These are phyloP conservation scores for Eurotiales sp. DNA, from an alignment of 2,329 filamentous ascomycete genomes.

Conservation along the genomic window DNA sequence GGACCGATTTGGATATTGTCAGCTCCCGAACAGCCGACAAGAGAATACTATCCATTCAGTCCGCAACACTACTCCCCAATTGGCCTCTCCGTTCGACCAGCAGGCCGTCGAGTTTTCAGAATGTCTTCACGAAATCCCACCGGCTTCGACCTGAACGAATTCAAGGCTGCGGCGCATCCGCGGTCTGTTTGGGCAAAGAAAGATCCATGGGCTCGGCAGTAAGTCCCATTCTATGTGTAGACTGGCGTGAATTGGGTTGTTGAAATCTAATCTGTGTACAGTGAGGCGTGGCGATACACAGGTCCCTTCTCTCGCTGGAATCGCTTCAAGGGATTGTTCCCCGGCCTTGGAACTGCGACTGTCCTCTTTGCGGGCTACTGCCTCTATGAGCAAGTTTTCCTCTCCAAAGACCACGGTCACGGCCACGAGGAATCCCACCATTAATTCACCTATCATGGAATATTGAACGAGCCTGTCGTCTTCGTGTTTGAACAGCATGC, in stretches of 20 bases:
- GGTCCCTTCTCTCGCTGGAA: slow-evolving; percentile 85
- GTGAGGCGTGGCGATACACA: slow-evolving; percentile 91
- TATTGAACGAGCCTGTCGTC: slow-evolving; percentile 15
- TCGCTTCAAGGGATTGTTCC: slow-evolving; percentile 81
- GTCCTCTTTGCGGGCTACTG: slow-evolving; percentile 90
- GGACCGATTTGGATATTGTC: background rate
- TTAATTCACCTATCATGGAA: slow-evolving; percentile 14
- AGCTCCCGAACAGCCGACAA: slow-evolving; percentile 4
- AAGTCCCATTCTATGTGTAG: slow-evolving; percentile 27
- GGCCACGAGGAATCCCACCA: slow-evolving; percentile 22
- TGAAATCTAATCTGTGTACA: slow-evolving; percentile 42
- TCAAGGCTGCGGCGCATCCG: slow-evolving; percentile 66
- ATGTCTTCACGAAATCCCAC: slow-evolving; percentile 68
- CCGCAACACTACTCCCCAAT: background rate
- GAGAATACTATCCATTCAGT: background rate
- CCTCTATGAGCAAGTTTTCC: slow-evolving; percentile 81
- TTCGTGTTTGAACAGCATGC: slow-evolving; percentile 23
- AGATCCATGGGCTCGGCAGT: slow-evolving; percentile 63
- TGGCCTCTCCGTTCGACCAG: slow-evolving; percentile 1
- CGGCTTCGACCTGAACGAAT: slow-evolving; percentile 83
- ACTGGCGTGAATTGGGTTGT: background rate
- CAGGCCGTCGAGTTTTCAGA: slow-evolving; percentile 20
- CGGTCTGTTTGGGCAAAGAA: slow-evolving; percentile 47
- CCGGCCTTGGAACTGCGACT: slow-evolving; percentile 85
- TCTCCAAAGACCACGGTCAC: slow-evolving; percentile 63